phyloP scores from a whole-genome alignment of 2,329 filamentous ascomycete genomes.

The Bimuria novae-zelandiae region DNA sequence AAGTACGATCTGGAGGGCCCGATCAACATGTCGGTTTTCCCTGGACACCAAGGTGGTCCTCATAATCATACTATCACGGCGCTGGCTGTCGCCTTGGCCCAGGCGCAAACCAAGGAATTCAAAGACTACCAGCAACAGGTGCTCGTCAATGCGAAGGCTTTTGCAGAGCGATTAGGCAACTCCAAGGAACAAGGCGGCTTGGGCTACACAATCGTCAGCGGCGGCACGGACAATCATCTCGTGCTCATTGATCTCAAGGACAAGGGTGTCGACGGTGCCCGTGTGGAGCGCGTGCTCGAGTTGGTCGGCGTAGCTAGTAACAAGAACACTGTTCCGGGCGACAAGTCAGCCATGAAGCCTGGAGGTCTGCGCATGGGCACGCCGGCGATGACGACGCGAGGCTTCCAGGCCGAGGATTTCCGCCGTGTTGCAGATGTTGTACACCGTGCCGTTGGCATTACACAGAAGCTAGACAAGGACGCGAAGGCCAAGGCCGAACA shows the following conservation, averaged over 20 bases:
- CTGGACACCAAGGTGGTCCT: conserved; percentile 95
- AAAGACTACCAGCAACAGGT: conserved; percentile 93
- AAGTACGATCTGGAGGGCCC: conserved; percentile 92
- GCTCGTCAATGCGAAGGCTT: conserved; percentile 87
- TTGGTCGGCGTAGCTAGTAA: conserved; percentile 99
- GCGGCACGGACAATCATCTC: conserved; percentile 97
- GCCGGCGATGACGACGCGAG: conserved; percentile 95
- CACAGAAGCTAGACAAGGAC: conserved; percentile 47
- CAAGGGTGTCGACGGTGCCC: conserved; percentile 84
- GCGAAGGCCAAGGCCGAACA: conserved; percentile 46
- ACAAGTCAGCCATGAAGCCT: conserved; percentile 95
- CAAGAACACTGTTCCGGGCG: conserved; percentile 98
- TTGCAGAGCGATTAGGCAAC: conserved; percentile 72
- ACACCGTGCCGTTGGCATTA: conserved; percentile 48
- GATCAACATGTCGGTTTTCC: conserved; percentile 99
- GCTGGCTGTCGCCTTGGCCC: conserved; percentile 90
- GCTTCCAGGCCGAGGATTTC: conserved; percentile 91
- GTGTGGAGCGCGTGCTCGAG: conserved; percentile 94
- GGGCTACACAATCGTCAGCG: conserved; percentile 92
- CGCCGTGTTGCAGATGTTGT: conserved; percentile 61
- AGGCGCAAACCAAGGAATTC: conserved; percentile 89
- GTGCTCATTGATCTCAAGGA: conserved; percentile 93
- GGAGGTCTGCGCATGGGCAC: conserved; percentile 95
- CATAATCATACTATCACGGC: conserved; percentile 99
- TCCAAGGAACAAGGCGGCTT: conserved; percentile 72